Evolutionary conservation across 2,329 filamentous ascomycete species (phyloP).

Genomic region (Moelleriella libera): DNA sequence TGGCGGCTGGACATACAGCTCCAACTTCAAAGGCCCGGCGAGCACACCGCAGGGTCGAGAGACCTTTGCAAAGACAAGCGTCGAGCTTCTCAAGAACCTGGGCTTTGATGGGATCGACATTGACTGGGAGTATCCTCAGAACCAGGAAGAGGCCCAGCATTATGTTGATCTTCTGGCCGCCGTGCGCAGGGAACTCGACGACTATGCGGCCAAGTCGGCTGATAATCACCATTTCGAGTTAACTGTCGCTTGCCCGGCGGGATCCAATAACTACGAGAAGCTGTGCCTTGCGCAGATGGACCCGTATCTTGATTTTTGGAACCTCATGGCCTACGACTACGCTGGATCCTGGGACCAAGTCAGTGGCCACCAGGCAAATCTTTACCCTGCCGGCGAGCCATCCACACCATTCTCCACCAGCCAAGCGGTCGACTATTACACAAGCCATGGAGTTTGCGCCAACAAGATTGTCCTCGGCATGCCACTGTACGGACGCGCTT

Average conservation of each 20-base stretch:
- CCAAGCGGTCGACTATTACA: constrained; percentile 58
- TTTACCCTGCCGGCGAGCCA: constrained; percentile 46
- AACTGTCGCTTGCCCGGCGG: constrained; percentile 50
- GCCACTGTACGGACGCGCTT: constrained; percentile 83
- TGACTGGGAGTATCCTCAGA: constrained; percentile 55
- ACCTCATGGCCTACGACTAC: constrained; percentile 81
- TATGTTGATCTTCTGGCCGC: constrained; percentile 44
- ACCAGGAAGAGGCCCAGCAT: constrained; percentile 37
- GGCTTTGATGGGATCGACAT: constrained; percentile 64
- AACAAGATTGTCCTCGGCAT: constrained; percentile 78
- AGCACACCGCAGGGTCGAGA: constrained; percentile 55
- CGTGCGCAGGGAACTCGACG: constrained; percentile 43
- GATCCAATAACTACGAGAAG: constrained; percentile 45
- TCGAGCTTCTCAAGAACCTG: constrained; percentile 62
- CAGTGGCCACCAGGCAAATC: constrained; percentile 69
- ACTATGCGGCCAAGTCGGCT: constrained; percentile 31
- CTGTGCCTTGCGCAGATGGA: constrained; percentile 53
- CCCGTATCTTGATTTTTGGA: constrained; percentile 56
- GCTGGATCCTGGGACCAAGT: constrained; percentile 65
- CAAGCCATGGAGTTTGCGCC: constrained; percentile 44
- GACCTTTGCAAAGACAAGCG: constrained; percentile 59
- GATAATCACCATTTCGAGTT: constrained; percentile 43
- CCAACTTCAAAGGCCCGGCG: constrained; percentile 66
- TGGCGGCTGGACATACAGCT: constrained; percentile 84
- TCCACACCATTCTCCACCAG: constrained; percentile 68